Percentiles rank a stretch among this genome's conserved stretches.
Conservation (phyloP, 768 basidiomycete species). For the Hypholoma sublateritium region DNA sequence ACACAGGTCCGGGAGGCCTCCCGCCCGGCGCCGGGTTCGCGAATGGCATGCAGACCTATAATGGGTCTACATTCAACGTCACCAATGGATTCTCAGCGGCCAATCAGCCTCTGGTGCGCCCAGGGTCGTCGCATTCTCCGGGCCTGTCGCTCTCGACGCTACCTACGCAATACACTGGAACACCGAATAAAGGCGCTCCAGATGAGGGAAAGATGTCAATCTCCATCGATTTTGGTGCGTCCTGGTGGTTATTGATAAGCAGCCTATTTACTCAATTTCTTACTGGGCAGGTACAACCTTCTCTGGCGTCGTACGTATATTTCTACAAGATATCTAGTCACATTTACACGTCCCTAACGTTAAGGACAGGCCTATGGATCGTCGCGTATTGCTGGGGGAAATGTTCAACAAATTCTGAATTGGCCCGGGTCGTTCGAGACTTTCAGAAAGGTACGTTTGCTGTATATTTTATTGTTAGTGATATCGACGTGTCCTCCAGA, state of each 20-base stretch:
- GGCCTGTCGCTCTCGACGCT: constrained; percentile 23
- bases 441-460: constrained; percentile 66
- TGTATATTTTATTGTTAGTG: constrained; percentile 2
- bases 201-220: constrained; percentile 83
- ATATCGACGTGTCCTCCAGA: constrained; percentile 28
- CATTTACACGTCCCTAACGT: constrained; percentile 7
- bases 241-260: neutral
- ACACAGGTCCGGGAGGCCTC: constrained; percentile 12
- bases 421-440: constrained; percentile 89
- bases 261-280: neutral
- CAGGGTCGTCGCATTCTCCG: constrained; percentile 28
- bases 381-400: constrained; percentile 76
- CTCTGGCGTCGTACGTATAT: constrained; percentile 73
- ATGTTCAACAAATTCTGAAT: constrained; percentile 79
- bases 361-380: constrained; percentile 74
- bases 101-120: constrained; percentile 29
- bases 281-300: constrained; percentile 71
- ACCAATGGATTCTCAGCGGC: constrained; percentile 21
- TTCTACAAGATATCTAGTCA: neutral
- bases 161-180: constrained; percentile 21
- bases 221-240: constrained; percentile 79
- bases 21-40: constrained; percentile 15
- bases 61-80: constrained; percentile 25
- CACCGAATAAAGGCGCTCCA: constrained; percentile 20
- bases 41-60: constrained; percentile 24